Base-by-base conservation (phyloP, 2,329 filamentous ascomycete species). In the Trichoderma sp. region DNA sequence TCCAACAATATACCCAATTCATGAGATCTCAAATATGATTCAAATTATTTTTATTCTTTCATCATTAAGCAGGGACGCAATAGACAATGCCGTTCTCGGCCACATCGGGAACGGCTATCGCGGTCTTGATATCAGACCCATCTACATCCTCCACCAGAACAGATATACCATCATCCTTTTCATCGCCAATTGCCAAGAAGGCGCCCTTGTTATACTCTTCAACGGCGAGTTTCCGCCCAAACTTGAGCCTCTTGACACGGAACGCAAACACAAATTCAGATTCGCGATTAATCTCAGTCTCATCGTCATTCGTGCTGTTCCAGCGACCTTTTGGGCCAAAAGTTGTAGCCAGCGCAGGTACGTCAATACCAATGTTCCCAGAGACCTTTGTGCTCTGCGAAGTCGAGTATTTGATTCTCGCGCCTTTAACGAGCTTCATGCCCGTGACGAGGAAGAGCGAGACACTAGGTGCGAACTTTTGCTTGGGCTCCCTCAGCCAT, bases 401-500 rank as follows among this genome's bases (percentile, higher is more conserved):
- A 34, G 7, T n/a, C 8, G 36, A 61, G 36, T 61, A 69, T 1
- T 61, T 69, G 24, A 69, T 26, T 1, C 28, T 69, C 4, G 66
- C 56, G 5, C 56, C 66, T 18, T 61, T 69, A n/a, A 34, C 66
- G 7, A 69, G n/a, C 28, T 69, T 69, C 56, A 69, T 26, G 3
- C 56, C 66, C 3, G 66, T 69, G 66, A 69, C 5, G 66, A 69
- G 66, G 18, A 14, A 69, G 56, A 69, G 56, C 36, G 66, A 61
- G 66, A 18, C 56, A n/a, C 26, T 4, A 2, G 66, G 66, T 1
- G 26, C n/a, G 15, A 61, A 51, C 3, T 32, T 32, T 6, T 53
- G 62, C 62, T 7, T 69, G 12, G 66, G 66, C 36, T 69, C 56
- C 5, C 15, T 61, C 66, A 65, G 28, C 62, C 62, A 69, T 1